A percentile compares a stretch with the other conserved stretches of the same genome.
Evolutionary conservation across 2,329 filamentous ascomycete genomes (phyloP).

Genomic region (Drechslerella dactyloides): DNA sequence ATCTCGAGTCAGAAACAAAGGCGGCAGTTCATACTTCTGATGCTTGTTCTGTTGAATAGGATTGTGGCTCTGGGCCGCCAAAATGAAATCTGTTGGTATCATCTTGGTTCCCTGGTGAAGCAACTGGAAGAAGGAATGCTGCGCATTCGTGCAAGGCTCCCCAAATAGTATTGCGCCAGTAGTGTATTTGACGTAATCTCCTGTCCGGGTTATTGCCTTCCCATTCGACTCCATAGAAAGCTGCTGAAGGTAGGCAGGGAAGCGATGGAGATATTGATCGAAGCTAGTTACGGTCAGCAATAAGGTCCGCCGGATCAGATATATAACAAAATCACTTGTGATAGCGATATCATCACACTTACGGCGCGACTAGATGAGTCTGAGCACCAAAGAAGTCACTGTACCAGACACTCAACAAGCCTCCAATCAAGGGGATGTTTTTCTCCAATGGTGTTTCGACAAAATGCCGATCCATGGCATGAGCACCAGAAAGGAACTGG

Average conservation of each 20-base stretch:
- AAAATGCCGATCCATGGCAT: conserved; percentile 99
- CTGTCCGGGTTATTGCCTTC: conserved; percentile 89
- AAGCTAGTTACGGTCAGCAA: conserved; percentile 65
- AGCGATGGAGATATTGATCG: conserved; percentile 98
- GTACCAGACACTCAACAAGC: conserved; percentile 97
- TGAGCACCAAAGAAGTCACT: conserved; percentile 98
- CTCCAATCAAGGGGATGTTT: conserved; percentile 92
- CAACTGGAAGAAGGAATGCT: conserved; percentile 99
- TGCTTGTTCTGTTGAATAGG: conserved; percentile 89
- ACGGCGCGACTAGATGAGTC: conserved; percentile 95
- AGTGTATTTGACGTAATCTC: conserved; percentile 92
- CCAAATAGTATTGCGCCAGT: conserved; percentile 95
- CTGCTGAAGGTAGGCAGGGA: conserved; percentile 98
- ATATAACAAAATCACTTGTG: neutral
- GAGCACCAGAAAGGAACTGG: conserved; percentile 89
- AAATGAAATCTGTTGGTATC: conserved; percentile 96
- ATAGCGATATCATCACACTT: conserved; percentile 59
- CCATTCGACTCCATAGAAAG: conserved; percentile 99
- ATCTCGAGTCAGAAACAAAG: neutral
- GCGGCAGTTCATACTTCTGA: conserved; percentile 70
- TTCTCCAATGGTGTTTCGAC: conserved; percentile 84
- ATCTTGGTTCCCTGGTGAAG: conserved; percentile 99
- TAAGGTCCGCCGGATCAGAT: neutral
- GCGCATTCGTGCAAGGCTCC: conserved; percentile 97
- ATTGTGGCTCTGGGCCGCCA: conserved; percentile 96